Conservation (phyloP, 2,329 filamentous ascomycete species). For the Trematosphaeria pertusa region DNA sequence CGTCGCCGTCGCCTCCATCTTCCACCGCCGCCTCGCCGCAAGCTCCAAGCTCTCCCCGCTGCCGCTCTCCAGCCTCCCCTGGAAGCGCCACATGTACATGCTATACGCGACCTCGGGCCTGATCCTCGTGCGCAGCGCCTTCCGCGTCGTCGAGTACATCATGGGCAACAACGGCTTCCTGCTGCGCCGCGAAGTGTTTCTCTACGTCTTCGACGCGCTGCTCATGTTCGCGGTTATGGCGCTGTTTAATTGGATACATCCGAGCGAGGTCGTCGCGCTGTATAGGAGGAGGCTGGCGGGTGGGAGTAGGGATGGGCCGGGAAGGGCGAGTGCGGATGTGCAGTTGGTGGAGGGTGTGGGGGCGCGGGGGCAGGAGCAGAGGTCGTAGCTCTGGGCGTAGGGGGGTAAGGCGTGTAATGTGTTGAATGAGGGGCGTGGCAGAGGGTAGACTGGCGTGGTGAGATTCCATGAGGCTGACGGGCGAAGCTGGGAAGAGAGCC, state of each 20-base stretch:
- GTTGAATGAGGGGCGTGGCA: no score
- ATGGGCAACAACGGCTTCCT: constrained; percentile 54
- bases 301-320: constrained; percentile 1
- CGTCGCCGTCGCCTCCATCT: constrained; percentile 55
- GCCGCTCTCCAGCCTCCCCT: constrained; percentile 9
- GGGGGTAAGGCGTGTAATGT: no score
- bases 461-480: no score
- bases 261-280: constrained; percentile 20
- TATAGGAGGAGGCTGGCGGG: constrained; percentile 4
- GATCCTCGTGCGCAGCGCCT: constrained; percentile 58
- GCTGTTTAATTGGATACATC: constrained; percentile 49
- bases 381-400: no score
- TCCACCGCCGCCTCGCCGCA: constrained; percentile 54
- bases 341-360: no score
- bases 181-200: constrained; percentile 51
- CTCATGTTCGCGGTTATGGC: constrained; percentile 53
- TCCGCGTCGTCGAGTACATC: constrained; percentile 58
- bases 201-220: constrained; percentile 55
- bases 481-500: no score
- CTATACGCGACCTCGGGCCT: constrained; percentile 54
- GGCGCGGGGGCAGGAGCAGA: no score
- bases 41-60: constrained; percentile 12
- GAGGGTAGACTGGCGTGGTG: no score
- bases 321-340: no score
- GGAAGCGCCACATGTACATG: constrained; percentile 46